Evolutionary conservation across 2,329 filamentous ascomycete genomes (phyloP).

Genomic region (Claviceps sp.): DNA sequence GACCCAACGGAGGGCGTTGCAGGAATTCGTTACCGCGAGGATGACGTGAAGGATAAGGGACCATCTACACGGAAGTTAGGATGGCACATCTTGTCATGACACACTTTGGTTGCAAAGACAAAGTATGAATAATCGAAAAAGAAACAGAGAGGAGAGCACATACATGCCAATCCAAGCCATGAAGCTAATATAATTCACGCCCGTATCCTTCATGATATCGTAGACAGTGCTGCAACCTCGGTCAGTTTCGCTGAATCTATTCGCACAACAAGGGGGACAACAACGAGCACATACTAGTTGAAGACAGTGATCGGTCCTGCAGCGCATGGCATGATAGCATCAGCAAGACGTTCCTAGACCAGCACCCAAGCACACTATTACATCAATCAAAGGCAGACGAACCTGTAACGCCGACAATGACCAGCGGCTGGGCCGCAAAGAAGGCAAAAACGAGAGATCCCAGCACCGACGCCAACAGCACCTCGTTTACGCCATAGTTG

Average conservation of each 20-base stretch:
- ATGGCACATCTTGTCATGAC: too few species aligned
- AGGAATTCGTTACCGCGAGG: slow-evolving; percentile 71
- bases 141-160: slow-evolving; percentile 14
- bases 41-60: slow-evolving; percentile 74
- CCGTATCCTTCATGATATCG: slow-evolving; percentile 67
- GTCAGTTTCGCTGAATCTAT: too few species aligned
- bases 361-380: background rate
- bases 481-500: slow-evolving; percentile 83
- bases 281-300: slow-evolving; percentile 49
- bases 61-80: slow-evolving; percentile 42
- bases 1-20: slow-evolving; percentile 79
- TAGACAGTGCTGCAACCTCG: slow-evolving; percentile 53
- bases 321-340: background rate
- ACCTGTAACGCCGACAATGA: slow-evolving; percentile 83
- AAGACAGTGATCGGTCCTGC: slow-evolving; percentile 80
- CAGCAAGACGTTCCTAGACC: background rate
- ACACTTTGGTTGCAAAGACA: too few species aligned
- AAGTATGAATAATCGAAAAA: background rate
- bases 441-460: slow-evolving; percentile 71
- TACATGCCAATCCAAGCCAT: slow-evolving; percentile 84
- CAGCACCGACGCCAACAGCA: slow-evolving; percentile 72
- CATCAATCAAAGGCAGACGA: slow-evolving; percentile 2
- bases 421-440: slow-evolving; percentile 69
- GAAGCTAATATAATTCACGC: slow-evolving; percentile 73
- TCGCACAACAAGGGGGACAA: too few species aligned